Evolutionary conservation across 1,139 yeast genomes (phyloP).

Genomic region (Martiniozyma asiatica): DNA sequence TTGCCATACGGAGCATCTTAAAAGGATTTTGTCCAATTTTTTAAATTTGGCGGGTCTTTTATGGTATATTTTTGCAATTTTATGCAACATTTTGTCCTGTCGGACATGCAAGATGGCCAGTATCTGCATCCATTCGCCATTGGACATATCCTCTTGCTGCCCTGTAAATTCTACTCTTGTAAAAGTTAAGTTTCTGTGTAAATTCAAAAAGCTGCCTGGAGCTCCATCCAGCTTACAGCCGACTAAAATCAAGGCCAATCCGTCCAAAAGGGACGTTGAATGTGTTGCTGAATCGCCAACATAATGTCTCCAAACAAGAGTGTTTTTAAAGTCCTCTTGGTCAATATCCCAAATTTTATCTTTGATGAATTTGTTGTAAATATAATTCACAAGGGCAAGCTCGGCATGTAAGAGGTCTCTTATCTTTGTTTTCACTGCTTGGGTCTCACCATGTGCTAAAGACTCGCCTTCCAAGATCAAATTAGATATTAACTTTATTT

Average conservation of each 20-base stretch:
- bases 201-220: neutral
- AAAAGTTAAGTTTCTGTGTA: neutral
- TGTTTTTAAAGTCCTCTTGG: neutral
- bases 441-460: too few relatives aligned
- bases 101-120: too few relatives aligned
- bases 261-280: neutral
- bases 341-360: neutral
- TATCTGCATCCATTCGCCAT: too few relatives aligned
- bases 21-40: too few relatives aligned
- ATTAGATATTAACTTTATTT: too few relatives aligned
- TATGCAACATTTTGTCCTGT: neutral
- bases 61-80: too few relatives aligned
- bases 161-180: neutral
- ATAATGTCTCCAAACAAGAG: neutral
- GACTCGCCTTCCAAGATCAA: too few relatives aligned
- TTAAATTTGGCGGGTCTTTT: too few relatives aligned
- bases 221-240: neutral
- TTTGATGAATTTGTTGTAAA: neutral
- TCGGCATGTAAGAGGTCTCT: neutral
- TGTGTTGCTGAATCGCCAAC: neutral
- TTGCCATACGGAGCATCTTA: too few relatives aligned
- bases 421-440: too few relatives aligned
- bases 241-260: neutral
- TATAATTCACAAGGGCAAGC: neutral
- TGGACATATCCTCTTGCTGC: too few relatives aligned